These are phyloP conservation scores for Paraphoma chrysanthemicola DNA, from an alignment of 2,329 filamentous ascomycete species.

Conservation along the genomic window DNA sequence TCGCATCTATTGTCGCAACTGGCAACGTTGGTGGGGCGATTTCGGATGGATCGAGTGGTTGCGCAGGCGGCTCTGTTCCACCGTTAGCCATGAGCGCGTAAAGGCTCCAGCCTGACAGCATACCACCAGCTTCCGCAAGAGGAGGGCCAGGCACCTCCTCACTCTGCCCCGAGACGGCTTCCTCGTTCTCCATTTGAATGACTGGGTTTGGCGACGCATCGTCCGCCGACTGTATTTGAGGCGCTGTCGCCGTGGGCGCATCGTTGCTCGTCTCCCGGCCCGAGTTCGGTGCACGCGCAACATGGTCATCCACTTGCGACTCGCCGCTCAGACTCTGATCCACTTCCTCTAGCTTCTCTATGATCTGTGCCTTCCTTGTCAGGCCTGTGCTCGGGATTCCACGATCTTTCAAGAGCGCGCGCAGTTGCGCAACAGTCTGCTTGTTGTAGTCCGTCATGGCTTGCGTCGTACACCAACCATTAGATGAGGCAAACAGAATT, in stretches of 20 bases:
- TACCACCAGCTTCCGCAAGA: conserved; percentile 33
- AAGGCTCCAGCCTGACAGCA: neutral
- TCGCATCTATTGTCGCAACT: conserved; percentile 21
- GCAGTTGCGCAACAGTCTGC: conserved; percentile 56
- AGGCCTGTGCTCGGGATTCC: conserved; percentile 54
- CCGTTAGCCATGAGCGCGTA: conserved; percentile 3
- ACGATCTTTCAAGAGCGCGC: conserved; percentile 55
- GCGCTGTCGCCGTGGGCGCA: too few relatives aligned
- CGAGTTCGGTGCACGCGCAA: conserved; percentile 5
- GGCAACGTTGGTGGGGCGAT: conserved; percentile 9
- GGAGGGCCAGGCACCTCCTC: conserved; percentile 15
- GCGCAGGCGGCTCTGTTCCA: conserved; percentile 14
- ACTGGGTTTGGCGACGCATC: conserved; percentile 12
- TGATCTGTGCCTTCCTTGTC: conserved; percentile 56
- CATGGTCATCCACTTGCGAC: conserved; percentile 3
- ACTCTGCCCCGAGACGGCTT: neutral
- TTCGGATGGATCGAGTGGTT: neutral
- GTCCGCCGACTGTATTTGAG: neutral
- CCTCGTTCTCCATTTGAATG: conserved; percentile 10
- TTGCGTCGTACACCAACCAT: neutral
- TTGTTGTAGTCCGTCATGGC: conserved; percentile 53
- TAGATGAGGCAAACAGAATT: too few relatives aligned
- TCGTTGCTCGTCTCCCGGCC: neutral
- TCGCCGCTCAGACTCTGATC: conserved; percentile 23
- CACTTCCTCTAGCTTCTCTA: conserved; percentile 53